Evolutionary conservation across 176 grass and related monocot genomes (phyloP).

Genomic region (Oryza meyeriana): DNA sequence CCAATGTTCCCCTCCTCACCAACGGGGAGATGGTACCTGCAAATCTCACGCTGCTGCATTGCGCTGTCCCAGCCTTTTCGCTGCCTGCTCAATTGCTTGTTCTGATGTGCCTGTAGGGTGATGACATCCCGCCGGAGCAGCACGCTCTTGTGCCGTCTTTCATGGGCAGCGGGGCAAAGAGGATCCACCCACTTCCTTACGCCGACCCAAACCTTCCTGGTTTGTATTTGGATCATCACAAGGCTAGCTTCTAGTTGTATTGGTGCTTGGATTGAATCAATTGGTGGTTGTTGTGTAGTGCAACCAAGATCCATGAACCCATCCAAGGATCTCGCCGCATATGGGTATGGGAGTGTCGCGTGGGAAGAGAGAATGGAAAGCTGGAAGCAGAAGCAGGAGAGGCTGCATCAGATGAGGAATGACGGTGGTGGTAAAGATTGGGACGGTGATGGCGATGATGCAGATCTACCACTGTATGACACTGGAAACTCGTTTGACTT

Average conservation of each 20-base stretch:
- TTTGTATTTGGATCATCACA: conserved; percentile 17
- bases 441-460: conserved; percentile 55
- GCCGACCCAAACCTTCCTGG: conserved; percentile 71
- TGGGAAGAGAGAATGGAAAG: conserved; percentile 84
- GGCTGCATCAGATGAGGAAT: conserved; percentile 47
- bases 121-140: conserved; percentile 91
- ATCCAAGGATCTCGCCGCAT: conserved; percentile 86
- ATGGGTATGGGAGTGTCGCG: conserved; percentile 93
- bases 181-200: conserved; percentile 90
- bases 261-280: not conserved
- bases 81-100: not conserved
- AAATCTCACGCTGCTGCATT: not conserved
- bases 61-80: not conserved
- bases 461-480: conserved; percentile 81
- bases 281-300: conserved; percentile 36
- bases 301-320: conserved; percentile 96
- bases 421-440: conserved; percentile 39
- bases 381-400: conserved; percentile 92
- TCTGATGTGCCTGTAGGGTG: conserved; percentile 41
- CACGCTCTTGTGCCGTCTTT: conserved; percentile 90
- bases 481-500: not conserved
- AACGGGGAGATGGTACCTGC: conserved; percentile 71
- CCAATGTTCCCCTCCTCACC: conserved; percentile 83
- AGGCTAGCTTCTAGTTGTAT: not conserved
- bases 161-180: conserved; percentile 71